Evolutionary conservation across 257 asterid species (phyloP), one percentile per base, ranked within the genome.

Genomic region (Solanum pennellii): DNA sequence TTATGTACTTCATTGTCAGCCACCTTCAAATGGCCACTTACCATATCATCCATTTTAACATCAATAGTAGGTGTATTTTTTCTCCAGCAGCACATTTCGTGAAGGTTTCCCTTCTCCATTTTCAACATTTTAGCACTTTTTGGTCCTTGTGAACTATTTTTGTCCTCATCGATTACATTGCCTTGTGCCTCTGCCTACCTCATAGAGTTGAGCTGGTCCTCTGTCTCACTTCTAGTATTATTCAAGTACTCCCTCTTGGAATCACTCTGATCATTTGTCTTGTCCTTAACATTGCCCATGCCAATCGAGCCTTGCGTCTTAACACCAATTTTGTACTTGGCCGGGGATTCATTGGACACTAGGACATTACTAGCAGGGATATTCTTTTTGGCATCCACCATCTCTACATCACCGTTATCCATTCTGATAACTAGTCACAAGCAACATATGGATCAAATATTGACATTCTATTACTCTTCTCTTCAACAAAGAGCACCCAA

Each of bases 401-500:
- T 92, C 88, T 89, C 91, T 56, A 91, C 88, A 73, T 92, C 93
- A 83, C 88, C 86, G 85, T 90, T 91, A 88, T 89, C 90, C 95
- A 91, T 91, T 86, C 68, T 31, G 86, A 83, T 29, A 88, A 85
- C 93, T 90, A 88, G 74, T 74, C 86, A 69, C 74, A 86, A 2
- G 77, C 15, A 84, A 56, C 52, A 86, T 45, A 47, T 86, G 85
- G 31, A 71, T 71, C 77, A 33, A 18, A 31, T 14, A 16, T 71
- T 0, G 3, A 0, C n/a, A 33, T 71, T 31, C 25, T 71, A 31
- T 16, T 71, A 68, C 5, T 68, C 39, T 3, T 13, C 23, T 68
- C 35, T 0, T 27, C 39, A 68, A 27, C 20, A 16, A 68, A 25
- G 18, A 5, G 9, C 56, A 47, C 1, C 56, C 7, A 47, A 4